Evolutionary conservation across 176 grass and related monocot species (phyloP).

Genomic region (Saccharum spontaneum): DNA sequence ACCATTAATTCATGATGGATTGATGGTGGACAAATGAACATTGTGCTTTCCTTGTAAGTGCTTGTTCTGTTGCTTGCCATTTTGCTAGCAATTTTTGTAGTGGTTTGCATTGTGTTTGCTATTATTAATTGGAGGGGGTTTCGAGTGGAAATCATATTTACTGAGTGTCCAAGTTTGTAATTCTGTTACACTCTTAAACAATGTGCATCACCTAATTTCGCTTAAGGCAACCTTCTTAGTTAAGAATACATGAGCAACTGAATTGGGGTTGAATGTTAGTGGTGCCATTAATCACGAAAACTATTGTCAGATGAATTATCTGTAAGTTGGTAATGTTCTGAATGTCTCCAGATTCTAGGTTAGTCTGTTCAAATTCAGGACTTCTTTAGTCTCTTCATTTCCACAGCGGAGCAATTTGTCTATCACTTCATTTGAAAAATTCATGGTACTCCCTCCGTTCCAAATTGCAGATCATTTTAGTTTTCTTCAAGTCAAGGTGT

Average conservation of each 20-base stretch:
- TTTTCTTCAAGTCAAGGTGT: background rate
- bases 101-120: background rate
- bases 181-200: background rate
- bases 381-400: background rate
- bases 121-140: background rate
- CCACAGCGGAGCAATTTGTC: background rate
- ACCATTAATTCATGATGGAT: background rate
- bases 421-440: constrained; percentile 7
- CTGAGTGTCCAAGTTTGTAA: background rate
- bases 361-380: background rate
- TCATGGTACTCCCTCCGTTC: background rate
- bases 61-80: background rate
- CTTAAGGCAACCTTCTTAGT: background rate
- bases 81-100: background rate
- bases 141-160: background rate
- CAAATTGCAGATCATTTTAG: too few species aligned
- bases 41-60: background rate
- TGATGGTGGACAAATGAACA: background rate
- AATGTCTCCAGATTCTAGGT: background rate
- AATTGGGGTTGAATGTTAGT: background rate
- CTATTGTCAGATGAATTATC: background rate
- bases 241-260: background rate
- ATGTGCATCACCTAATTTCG: background rate
- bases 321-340: background rate
- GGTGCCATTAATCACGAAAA: background rate